Evolutionary conservation across 345 rosid species (phyloP), one percentile per base, ranked within the genome.

Genomic region (Garcia nutans): DNA sequence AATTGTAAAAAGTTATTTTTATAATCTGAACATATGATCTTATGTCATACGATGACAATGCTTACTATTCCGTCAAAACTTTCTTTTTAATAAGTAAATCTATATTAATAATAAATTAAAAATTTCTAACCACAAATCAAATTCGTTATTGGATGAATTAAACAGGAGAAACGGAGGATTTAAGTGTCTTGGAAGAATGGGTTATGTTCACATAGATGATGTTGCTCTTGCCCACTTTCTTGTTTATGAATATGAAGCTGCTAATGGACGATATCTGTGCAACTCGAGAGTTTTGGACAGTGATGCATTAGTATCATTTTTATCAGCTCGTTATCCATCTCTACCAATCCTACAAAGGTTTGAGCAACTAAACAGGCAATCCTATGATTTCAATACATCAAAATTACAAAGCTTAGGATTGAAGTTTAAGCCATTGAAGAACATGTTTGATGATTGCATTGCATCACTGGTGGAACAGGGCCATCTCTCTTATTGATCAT

Each of bases 151-250:
- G 2, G 12, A 45, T 6, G n/a, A n/a, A 75, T 12, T 4, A 26
- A 73, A 49, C 85, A 90, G 94, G 97, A 60, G 92, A 89, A 78
- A 83, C 79, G 33, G 92, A 87, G 68, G 83, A 76, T 92, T 90
- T 59, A 84, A 87, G 22, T 85, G 90, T 93, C 91, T 89, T 82
- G 97, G 97, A 80, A 88, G 97, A 83, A 90, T 91, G 93, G 97
- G 97, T 10, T 94, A 92, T 69, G 89, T 92, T 74, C 95, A 94
- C 79, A 92, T 94, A n/a, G 97, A 94, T 70, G 97, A 94, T 42
- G 95, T 86, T 45, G 98, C 98, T 8, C 76, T 81, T 63, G 84
- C 90, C 74, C 97, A 91, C 82, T 88, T 94, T 77, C 87, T 91
- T 16, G 88, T 90, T 52, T 91, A 85, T 3, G 93, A 94, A 81